Percentiles rank a stretch among this genome's conserved stretches.
These are phyloP conservation scores for Xylariaceae sp. DNA, from an alignment of 2,329 filamentous ascomycete species.

Conservation along the genomic window DNA sequence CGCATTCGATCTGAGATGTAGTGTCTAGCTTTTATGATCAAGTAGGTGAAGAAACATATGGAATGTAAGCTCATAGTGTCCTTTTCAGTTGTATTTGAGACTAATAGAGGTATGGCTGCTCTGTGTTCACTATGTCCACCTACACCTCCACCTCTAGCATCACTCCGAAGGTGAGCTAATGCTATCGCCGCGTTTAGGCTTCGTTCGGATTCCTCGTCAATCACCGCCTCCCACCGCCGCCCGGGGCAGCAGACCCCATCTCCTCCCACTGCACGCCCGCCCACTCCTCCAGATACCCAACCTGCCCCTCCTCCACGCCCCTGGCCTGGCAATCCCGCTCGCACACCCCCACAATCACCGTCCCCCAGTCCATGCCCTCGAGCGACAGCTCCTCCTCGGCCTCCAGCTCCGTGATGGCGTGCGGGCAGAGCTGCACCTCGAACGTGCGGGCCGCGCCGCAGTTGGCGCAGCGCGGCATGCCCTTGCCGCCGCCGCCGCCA, in stretches of 20 bases:
- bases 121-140: no score
- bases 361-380: slow-evolving; percentile 97
- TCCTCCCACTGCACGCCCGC: slow-evolving; percentile 99
- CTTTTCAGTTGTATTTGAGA: no score
- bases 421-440: slow-evolving; percentile 90
- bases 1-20: no score
- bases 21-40: no score
- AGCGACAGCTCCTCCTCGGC: slow-evolving; percentile 71
- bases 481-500: slow-evolving; percentile 38
- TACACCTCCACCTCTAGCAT: no score
- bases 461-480: slow-evolving; percentile 76
- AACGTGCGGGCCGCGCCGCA: slow-evolving; percentile 81
- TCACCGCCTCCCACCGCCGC: slow-evolving; percentile 15
- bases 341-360: slow-evolving; percentile 86
- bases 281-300: slow-evolving; percentile 93
- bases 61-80: no score
- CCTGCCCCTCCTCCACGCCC: slow-evolving; percentile 63
- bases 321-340: slow-evolving; percentile 74
- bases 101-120: no score
- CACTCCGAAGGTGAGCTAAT: no score
- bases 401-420: slow-evolving; percentile 89
- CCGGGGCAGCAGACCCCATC: slow-evolving; percentile 40
- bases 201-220: no score
- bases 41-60: no score
- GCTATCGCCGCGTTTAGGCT: no score